Percentiles rank a stretch among this genome's conserved stretches.
These are phyloP conservation scores for Plasmodium gallinaceum DNA, from an alignment of 169 alveolate species.

Conservation along the genomic window DNA sequence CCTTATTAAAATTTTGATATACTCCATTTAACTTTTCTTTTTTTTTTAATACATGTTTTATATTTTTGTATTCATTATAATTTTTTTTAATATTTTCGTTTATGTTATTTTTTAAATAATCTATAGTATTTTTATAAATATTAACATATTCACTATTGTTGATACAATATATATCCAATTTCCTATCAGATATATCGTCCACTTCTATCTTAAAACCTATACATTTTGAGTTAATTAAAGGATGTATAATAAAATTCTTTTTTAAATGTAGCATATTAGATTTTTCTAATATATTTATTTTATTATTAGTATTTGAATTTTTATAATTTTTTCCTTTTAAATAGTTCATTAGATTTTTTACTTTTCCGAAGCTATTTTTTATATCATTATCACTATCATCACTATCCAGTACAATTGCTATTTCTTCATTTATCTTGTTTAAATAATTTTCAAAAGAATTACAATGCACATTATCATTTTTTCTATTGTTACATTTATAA, in stretches of 20 bases:
- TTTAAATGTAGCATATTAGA: constrained; percentile 17
- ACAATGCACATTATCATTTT: neutral
- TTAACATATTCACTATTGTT: constrained; percentile 67
- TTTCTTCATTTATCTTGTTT: constrained; percentile 46
- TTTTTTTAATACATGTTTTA: constrained; percentile 12
- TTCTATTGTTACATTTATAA: neutral
- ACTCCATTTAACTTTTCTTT: neutral
- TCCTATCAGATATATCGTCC: constrained; percentile 44
- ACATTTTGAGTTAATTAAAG: constrained; percentile 61
- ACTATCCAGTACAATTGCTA: constrained; percentile 55
- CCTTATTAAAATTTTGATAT: neutral
- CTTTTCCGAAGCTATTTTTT: constrained; percentile 27
- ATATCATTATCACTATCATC: constrained; percentile 76
- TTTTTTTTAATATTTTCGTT: constrained; percentile 31
- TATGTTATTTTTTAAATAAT: constrained; percentile 47
- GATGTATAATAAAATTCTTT: constrained; percentile 55
- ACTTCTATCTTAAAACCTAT: constrained; percentile 71
- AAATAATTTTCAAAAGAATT: constrained; percentile 42
- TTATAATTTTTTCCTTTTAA: constrained; percentile 40
- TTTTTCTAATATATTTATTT: constrained; percentile 17
- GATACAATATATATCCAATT: constrained; percentile 63
- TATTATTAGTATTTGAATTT: constrained; percentile 1
- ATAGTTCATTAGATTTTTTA: constrained; percentile 35
- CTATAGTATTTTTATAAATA: constrained; percentile 60
- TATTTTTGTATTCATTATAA: constrained; percentile 19